A percentile compares a stretch with the other conserved stretches of the same genome.
Evolutionary conservation across 176 grass and related monocot genomes (phyloP).

Genomic region (Hordeum marinum): DNA sequence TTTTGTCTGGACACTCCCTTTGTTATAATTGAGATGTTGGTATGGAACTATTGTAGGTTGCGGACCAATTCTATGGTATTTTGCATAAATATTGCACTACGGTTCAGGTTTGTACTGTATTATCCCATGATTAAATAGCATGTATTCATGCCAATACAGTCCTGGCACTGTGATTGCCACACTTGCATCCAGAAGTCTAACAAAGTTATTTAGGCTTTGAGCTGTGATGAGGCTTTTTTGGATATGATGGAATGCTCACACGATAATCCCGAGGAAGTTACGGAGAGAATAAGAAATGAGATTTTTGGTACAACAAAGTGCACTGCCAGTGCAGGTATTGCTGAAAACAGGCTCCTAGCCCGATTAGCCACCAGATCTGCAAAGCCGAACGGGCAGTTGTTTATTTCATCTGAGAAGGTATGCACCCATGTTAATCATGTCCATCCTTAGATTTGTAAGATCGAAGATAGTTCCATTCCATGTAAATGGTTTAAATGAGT

Average conservation of each 20-base stretch:
- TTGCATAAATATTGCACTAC: slow-evolving; percentile 85
- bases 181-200: slow-evolving; percentile 13
- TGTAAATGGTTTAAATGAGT: slow-evolving; percentile 2
- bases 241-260: slow-evolving; percentile 61
- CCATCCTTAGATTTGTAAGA: not conserved
- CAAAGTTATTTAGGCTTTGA: slow-evolving; percentile 67
- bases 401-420: slow-evolving; percentile 80
- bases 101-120: slow-evolving; percentile 60
- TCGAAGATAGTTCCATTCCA: not conserved
- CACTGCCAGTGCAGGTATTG: slow-evolving; percentile 87
- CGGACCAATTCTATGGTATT: slow-evolving; percentile 92
- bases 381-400: slow-evolving; percentile 89
- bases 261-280: slow-evolving; percentile 58
- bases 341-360: slow-evolving; percentile 84
- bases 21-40: slow-evolving; percentile 11
- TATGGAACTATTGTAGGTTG: slow-evolving; percentile 56
- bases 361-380: slow-evolving; percentile 86
- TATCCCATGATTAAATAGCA: not conserved
- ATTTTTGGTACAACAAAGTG: slow-evolving; percentile 73
- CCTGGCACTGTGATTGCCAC: not conserved
- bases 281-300: slow-evolving; percentile 57
- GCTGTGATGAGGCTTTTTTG: slow-evolving; percentile 96
- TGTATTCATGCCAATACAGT: slow-evolving; percentile 7
- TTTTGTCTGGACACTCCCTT: slow-evolving; percentile 7
- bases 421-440: not conserved